Percentiles rank a stretch among this genome's conserved stretches.
These are phyloP conservation scores for Nakazawaea laoshanensis DNA, from an alignment of 805 yeast species.

Conservation along the genomic window DNA sequence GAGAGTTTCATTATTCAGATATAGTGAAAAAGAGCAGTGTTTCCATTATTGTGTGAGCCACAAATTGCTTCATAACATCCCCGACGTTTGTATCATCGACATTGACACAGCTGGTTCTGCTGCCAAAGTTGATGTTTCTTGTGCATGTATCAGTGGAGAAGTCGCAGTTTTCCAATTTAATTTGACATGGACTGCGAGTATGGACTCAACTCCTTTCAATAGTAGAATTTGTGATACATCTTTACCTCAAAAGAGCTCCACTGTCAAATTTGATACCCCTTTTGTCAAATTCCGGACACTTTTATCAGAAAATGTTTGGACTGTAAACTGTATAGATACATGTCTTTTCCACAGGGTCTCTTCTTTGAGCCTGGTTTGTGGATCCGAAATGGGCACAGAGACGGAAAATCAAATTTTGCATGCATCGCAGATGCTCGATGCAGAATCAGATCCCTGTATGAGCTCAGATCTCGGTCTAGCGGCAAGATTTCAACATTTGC, in stretches of 20 bases:
- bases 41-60: conserved; percentile 26
- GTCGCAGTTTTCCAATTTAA: conserved; percentile 28
- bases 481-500: conserved; percentile 20
- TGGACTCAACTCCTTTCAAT: too few relatives aligned
- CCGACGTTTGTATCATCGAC: conserved; percentile 36
- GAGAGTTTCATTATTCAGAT: conserved; percentile 31
- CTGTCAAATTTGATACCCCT: conserved; percentile 19
- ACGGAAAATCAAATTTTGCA: too few relatives aligned
- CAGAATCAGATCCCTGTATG: conserved; percentile 28
- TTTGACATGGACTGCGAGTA: too few relatives aligned
- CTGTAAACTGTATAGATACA: conserved; percentile 31
- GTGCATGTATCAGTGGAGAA: conserved; percentile 36
- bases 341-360: conserved; percentile 48
- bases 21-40: conserved; percentile 13
- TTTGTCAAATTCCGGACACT: conserved; percentile 23
- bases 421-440: conserved; percentile 28
- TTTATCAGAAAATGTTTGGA: conserved; percentile 47
- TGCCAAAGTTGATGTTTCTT: conserved; percentile 22
- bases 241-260: too few relatives aligned
- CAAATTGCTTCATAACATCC: conserved; percentile 44
- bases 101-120: background rate
- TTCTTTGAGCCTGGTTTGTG: conserved; percentile 37
- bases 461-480: conserved; percentile 32
- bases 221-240: too few relatives aligned
- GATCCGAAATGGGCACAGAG: conserved; percentile 31